phyloP scores from a whole-genome alignment of 2,329 filamentous ascomycete species.

The Neonectria magnoliae region DNA sequence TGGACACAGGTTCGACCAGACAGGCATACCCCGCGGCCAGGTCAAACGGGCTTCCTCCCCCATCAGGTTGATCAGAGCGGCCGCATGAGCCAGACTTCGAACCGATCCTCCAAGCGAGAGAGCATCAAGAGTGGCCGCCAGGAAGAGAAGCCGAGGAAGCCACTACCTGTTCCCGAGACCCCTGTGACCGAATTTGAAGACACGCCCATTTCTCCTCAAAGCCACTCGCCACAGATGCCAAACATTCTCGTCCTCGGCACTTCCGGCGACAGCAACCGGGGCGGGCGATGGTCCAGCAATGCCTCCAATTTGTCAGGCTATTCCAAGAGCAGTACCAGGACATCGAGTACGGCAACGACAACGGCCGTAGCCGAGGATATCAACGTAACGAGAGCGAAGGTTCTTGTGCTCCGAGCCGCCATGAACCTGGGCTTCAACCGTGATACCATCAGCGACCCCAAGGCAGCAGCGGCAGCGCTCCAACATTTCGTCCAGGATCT shows the following conservation, averaged over 20 bases:
- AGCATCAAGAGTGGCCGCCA: constrained; percentile 58
- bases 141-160: constrained; percentile 61
- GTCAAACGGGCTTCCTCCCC: constrained; percentile 80
- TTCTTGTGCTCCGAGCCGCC: constrained; percentile 84
- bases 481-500: constrained; percentile 81
- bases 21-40: constrained; percentile 83
- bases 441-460: constrained; percentile 57
- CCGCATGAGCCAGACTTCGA: constrained; percentile 60
- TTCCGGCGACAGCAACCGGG: constrained; percentile 64
- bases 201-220: constrained; percentile 83
- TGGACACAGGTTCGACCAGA: constrained; percentile 92
- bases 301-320: constrained; percentile 83
- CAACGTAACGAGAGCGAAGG: constrained; percentile 80
- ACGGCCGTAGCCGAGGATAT: constrained; percentile 75
- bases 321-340: constrained; percentile 74
- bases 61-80: constrained; percentile 61
- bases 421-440: constrained; percentile 85
- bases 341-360: constrained; percentile 78
- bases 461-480: constrained; percentile 63
- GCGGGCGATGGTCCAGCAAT: constrained; percentile 82
- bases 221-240: constrained; percentile 77
- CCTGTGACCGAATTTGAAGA: constrained; percentile 97
- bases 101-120: constrained; percentile 63
- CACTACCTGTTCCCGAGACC: constrained; percentile 77
- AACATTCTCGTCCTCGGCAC: constrained; percentile 91